Evolutionary conservation across 495 filamentous ascomycete genomes (phyloP).

Genomic region (Hypoxylon lienhwacheense): DNA sequence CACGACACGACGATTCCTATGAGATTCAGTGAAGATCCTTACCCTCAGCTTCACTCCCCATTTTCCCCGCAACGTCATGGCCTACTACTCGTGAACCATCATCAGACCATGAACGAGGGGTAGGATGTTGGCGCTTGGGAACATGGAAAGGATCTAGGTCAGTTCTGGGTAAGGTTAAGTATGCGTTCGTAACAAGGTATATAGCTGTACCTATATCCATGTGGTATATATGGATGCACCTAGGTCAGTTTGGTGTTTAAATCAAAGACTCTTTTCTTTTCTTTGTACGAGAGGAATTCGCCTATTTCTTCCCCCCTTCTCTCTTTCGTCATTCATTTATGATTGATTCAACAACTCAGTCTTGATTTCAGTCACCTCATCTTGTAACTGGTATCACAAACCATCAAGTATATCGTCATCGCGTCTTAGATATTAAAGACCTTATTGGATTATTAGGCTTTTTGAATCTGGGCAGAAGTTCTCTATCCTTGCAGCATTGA

Average conservation of each 20-base stretch:
- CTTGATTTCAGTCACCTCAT: not conserved
- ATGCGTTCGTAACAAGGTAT: too few species aligned
- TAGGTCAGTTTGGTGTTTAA: slow-evolving; percentile 3
- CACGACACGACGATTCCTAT: not conserved
- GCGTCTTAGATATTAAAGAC: not conserved
- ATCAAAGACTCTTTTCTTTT: slow-evolving; percentile 17
- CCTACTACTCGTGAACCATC: slow-evolving; percentile 22
- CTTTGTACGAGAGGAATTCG: slow-evolving; percentile 12
- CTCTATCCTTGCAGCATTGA: too few species aligned
- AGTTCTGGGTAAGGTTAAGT: slow-evolving; percentile 8
- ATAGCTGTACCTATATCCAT: too few species aligned
- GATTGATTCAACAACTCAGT: slow-evolving; percentile 8
- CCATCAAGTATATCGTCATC: not conserved
- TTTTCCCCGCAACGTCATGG: slow-evolving; percentile 26
- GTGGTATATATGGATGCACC: not conserved
- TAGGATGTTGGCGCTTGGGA: too few species aligned
- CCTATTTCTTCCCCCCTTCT: slow-evolving; percentile 13
- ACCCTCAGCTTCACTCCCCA: slow-evolving; percentile 16
- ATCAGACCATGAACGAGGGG: slow-evolving; percentile 26
- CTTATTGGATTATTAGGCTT: slow-evolving; percentile 2
- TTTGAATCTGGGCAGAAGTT: not conserved
- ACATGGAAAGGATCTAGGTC: slow-evolving; percentile 2
- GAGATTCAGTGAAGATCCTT: slow-evolving; percentile 11
- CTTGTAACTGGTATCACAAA: not conserved
- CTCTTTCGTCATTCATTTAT: slow-evolving; percentile 18